Conservation (phyloP, 1,284 basidiomycete species). For the Puccinia triticina region DNA sequence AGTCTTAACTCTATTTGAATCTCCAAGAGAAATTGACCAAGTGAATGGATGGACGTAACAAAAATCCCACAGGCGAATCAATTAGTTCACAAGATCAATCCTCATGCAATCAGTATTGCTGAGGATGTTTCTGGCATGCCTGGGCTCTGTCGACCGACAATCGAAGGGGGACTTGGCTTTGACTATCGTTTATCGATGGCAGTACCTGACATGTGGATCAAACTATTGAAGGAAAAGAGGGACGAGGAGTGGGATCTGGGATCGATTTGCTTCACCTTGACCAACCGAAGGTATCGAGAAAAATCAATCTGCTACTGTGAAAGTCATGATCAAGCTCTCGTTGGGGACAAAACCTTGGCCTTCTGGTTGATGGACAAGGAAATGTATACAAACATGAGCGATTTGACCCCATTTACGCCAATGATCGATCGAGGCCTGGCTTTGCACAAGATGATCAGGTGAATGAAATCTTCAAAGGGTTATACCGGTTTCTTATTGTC, state of each 20-base stretch:
- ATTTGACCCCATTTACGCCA: constrained; percentile 80
- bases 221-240: constrained; percentile 85
- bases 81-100: constrained; percentile 79
- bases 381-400: constrained; percentile 98
- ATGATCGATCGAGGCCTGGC: constrained; percentile 85
- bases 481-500: constrained; percentile 1
- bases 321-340: constrained; percentile 95
- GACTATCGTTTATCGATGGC: constrained; percentile 98
- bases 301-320: constrained; percentile 94
- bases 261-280: constrained; percentile 84
- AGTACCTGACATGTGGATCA: constrained; percentile 99
- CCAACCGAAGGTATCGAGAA: constrained; percentile 84
- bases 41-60: not conserved
- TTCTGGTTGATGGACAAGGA: constrained; percentile 99
- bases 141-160: constrained; percentile 77
- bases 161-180: constrained; percentile 88
- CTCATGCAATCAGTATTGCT: constrained; percentile 82
- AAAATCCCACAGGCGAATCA: constrained; percentile 80
- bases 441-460: constrained; percentile 98
- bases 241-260: constrained; percentile 89
- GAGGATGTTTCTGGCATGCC: constrained; percentile 99
- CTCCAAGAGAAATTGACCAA: not conserved
- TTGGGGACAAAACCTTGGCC: constrained; percentile 95
- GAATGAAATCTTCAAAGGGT: constrained; percentile 54
- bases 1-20: not conserved